Conservation (phyloP, 139 green algal genomes). For the Microglena sp. region DNA sequence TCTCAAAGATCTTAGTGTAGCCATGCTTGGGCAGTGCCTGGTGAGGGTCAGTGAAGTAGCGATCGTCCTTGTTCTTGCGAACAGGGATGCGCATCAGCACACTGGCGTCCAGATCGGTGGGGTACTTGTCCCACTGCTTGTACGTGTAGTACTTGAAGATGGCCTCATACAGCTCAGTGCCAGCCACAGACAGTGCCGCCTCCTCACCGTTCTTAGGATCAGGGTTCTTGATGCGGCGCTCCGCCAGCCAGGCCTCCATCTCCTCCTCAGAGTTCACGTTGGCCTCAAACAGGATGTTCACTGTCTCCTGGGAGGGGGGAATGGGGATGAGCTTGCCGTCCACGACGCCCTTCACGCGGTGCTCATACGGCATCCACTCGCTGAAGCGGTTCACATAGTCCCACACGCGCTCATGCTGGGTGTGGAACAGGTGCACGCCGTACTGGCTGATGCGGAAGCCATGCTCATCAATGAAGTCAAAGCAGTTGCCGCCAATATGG, state of each 20-base stretch:
- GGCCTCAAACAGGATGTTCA: neutral
- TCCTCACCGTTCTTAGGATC: neutral
- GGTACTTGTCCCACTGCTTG: conserved; percentile 1
- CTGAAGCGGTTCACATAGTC: too few relatives aligned
- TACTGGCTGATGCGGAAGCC: too few relatives aligned
- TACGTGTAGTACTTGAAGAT: neutral
- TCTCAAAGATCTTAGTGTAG: neutral
- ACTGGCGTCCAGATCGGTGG: neutral
- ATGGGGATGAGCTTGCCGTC: too few relatives aligned
- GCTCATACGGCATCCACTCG: too few relatives aligned
- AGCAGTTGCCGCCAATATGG: too few relatives aligned
- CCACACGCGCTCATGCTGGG: too few relatives aligned
- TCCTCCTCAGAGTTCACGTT: neutral
- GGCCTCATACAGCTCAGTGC: neutral
- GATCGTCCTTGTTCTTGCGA: neutral
- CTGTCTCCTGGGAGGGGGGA: too few relatives aligned
- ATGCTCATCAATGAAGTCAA: too few relatives aligned
- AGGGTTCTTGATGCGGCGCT: neutral
- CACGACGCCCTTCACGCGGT: too few relatives aligned
- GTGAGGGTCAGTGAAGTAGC: neutral
- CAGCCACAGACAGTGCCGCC: neutral
- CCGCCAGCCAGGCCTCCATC: too few relatives aligned
- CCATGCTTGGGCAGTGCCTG: neutral
- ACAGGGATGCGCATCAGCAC: neutral
- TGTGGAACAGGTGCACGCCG: too few relatives aligned